Evolutionary conservation across 176 grass and related monocot species (phyloP).

Genomic region (Metroxylon sagu): DNA sequence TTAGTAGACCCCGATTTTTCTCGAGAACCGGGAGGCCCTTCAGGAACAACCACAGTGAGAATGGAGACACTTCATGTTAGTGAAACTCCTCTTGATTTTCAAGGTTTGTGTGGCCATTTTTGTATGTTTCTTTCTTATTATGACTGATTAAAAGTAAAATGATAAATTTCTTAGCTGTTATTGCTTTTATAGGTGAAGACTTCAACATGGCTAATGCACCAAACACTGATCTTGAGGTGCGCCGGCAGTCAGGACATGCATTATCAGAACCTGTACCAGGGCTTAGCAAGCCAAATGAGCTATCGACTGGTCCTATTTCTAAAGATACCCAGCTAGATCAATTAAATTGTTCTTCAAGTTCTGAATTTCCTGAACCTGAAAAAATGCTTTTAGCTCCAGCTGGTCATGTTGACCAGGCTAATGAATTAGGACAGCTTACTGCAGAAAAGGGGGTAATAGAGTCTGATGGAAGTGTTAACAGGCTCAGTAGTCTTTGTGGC

Average conservation of each 20-base stretch:
- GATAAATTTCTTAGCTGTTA: constrained; percentile 2
- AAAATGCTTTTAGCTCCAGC: constrained; percentile 65
- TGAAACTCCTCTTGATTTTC: constrained; percentile 21
- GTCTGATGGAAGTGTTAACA: constrained; percentile 84
- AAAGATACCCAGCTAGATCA: background rate
- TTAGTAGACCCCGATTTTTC: constrained; percentile 23
- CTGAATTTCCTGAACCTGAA: constrained; percentile 65
- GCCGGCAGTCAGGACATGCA: constrained; percentile 26
- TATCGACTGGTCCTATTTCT: background rate
- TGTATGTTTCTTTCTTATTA: background rate
- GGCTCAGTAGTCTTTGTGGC: constrained; percentile 57
- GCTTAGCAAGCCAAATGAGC: constrained; percentile 30
- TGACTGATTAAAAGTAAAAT: background rate
- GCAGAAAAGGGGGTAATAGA: constrained; percentile 70
- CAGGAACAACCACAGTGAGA: constrained; percentile 6
- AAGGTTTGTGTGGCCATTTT: constrained; percentile 31
- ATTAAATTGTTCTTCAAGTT: constrained; percentile 13
- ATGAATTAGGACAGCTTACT: constrained; percentile 74
- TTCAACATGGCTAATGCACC: constrained; percentile 20
- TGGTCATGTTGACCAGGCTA: constrained; percentile 32
- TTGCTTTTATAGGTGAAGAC: constrained; percentile 25
- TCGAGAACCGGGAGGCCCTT: constrained; percentile 27
- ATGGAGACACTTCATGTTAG: constrained; percentile 14
- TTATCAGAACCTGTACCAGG: constrained; percentile 21
- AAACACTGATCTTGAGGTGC: constrained; percentile 24